Evolutionary conservation across 2,329 filamentous ascomycete species (phyloP).

Genomic region (Nannizziopsis barbatae): DNA sequence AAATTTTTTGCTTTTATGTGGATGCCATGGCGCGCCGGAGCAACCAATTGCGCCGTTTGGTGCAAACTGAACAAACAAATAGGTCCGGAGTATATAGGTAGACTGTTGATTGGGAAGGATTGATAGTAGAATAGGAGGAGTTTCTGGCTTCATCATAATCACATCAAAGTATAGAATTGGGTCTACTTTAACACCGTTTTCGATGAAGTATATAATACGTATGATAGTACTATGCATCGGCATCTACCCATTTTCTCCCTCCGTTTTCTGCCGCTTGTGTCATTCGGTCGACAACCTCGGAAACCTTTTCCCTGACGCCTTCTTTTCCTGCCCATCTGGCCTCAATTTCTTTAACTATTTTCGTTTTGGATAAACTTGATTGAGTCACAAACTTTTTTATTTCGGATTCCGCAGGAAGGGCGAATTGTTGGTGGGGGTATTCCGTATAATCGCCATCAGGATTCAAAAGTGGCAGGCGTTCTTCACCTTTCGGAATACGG

Average conservation of each 20-base stretch:
- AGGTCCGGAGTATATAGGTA: neutral
- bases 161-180: too few relatives aligned
- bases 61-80: neutral
- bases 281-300: slow-evolving; percentile 57
- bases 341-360: slow-evolving; percentile 55
- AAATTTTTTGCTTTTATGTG: slow-evolving; percentile 4
- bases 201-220: neutral
- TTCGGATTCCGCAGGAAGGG: slow-evolving; percentile 57
- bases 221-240: neutral
- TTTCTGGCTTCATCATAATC: too few relatives aligned
- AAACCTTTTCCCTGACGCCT: slow-evolving; percentile 56
- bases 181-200: neutral
- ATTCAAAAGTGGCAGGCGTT: slow-evolving; percentile 51
- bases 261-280: slow-evolving; percentile 40
- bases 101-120: neutral
- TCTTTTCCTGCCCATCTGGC: slow-evolving; percentile 51
- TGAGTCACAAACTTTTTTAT: slow-evolving; percentile 39
- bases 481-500: slow-evolving; percentile 34
- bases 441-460: slow-evolving; percentile 49
- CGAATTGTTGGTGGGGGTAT: slow-evolving; percentile 61
- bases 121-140: too few relatives aligned
- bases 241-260: slow-evolving; percentile 4
- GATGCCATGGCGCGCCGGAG: neutral
- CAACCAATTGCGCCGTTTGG: neutral
- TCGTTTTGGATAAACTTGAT: slow-evolving; percentile 32